phyloP scores from a whole-genome alignment of 2,329 filamentous ascomycete genomes.

The Thielaviopsis ethacetica region DNA sequence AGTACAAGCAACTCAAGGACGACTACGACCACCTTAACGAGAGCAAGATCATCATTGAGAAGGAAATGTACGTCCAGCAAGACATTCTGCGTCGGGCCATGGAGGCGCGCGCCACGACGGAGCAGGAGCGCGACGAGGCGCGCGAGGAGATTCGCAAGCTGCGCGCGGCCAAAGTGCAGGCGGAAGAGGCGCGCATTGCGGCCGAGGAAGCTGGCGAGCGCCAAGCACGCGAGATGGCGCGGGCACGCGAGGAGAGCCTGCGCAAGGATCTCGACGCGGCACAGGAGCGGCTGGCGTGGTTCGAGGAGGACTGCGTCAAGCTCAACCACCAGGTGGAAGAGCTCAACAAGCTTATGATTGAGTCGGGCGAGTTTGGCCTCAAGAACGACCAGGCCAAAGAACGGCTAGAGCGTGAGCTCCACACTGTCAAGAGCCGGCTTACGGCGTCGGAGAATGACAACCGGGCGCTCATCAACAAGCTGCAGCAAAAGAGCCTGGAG shows the following conservation, averaged over 20 bases:
- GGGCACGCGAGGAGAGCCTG: constrained; percentile 63
- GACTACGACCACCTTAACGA: constrained; percentile 81
- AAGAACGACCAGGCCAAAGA: constrained; percentile 92
- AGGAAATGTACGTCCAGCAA: constrained; percentile 91
- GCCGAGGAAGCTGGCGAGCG: constrained; percentile 70
- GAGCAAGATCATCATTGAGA: constrained; percentile 92
- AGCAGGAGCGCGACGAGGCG: constrained; percentile 78
- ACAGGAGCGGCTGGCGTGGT: constrained; percentile 57
- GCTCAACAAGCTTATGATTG: constrained; percentile 71
- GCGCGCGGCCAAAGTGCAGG: constrained; percentile 65
- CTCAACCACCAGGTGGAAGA: constrained; percentile 69
- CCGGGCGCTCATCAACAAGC: constrained; percentile 81
- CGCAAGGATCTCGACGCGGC: constrained; percentile 68
- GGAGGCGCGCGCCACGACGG: constrained; percentile 62
- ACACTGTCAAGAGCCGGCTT: constrained; percentile 77
- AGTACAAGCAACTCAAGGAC: constrained; percentile 63
- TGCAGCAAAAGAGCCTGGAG: constrained; percentile 93
- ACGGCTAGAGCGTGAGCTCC: constrained; percentile 75
- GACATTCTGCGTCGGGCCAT: constrained; percentile 76
- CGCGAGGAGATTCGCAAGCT: constrained; percentile 71
- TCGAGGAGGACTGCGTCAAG: constrained; percentile 62
- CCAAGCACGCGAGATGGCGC: constrained; percentile 58
- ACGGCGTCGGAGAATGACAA: constrained; percentile 94
- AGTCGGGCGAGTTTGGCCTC: constrained; percentile 76
- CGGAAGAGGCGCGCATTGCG: constrained; percentile 71